Conservation (phyloP, 139 green algal species). For the Auxenochlorella pyrenoidosa region DNA sequence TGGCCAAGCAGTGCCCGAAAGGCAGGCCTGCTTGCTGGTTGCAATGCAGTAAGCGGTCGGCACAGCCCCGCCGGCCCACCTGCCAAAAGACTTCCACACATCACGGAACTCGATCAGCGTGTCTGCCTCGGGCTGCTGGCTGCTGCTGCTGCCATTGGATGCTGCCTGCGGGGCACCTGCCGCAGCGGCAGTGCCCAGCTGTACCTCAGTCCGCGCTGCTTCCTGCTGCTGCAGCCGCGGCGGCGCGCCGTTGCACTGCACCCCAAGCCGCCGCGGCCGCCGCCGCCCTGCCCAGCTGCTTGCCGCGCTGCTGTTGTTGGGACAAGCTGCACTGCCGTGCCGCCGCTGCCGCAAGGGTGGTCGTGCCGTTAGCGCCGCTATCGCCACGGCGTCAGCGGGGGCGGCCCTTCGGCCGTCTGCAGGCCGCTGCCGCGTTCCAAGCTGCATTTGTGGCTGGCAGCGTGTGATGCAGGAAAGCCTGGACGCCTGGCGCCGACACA, state of each 20-base stretch:
- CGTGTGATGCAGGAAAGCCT: no score
- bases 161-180: background rate
- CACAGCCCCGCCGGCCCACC: background rate
- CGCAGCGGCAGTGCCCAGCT: background rate
- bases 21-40: no score
- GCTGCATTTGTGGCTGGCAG: background rate
- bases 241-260: background rate
- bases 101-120: conserved; percentile 94
- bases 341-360: background rate
- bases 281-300: background rate
- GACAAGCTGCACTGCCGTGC: background rate
- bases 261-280: background rate
- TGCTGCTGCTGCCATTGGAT: background rate
- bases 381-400: background rate
- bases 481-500: no score
- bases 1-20: no score
- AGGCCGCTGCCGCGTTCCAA: background rate
- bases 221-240: background rate
- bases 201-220: background rate
- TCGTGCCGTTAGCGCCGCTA: background rate
- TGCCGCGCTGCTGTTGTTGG: background rate
- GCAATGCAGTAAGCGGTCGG: background rate
- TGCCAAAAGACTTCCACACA: conserved; percentile 97
- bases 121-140: conserved; percentile 59
- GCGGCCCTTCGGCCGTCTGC: background rate